Evolutionary conservation across 805 yeast genomes (phyloP).

Genomic region (Starmerella gropengiesseri): DNA sequence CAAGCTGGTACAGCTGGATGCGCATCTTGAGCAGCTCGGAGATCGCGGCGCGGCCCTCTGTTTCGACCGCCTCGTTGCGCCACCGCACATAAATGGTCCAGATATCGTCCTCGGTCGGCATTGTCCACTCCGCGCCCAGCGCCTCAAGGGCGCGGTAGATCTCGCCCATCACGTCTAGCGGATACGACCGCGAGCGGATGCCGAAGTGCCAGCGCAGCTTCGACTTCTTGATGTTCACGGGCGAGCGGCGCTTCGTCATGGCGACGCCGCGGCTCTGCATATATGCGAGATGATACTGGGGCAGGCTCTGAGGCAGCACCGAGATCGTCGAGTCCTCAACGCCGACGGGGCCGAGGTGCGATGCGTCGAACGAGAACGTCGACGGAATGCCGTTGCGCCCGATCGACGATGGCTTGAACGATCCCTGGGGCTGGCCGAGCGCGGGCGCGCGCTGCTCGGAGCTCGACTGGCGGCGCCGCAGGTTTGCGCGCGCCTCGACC

Average conservation of each 20-base stretch:
- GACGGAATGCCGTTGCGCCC: slow-evolving; percentile 28
- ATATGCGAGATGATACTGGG: slow-evolving; percentile 86
- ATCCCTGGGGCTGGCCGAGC: neutral
- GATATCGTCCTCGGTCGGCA: slow-evolving; percentile 84
- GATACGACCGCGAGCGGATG: slow-evolving; percentile 88
- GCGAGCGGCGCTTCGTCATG: slow-evolving; percentile 34
- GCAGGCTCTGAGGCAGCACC: slow-evolving; percentile 83
- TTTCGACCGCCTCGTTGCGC: slow-evolving; percentile 42
- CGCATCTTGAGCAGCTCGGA: slow-evolving; percentile 87
- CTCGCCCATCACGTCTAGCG: slow-evolving; percentile 97
- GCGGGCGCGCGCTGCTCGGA: neutral
- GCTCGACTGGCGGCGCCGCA: slow-evolving; percentile 7
- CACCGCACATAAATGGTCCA: slow-evolving; percentile 96
- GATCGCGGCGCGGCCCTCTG: slow-evolving; percentile 19
- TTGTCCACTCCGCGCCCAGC: slow-evolving; percentile 95
- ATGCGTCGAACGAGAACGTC: slow-evolving; percentile 32
- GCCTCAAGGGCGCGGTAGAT: slow-evolving; percentile 87
- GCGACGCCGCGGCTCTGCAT: slow-evolving; percentile 56
- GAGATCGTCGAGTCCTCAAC: slow-evolving; percentile 60
- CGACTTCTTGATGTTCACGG: slow-evolving; percentile 61
- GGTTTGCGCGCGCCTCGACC: slow-evolving; percentile 11
- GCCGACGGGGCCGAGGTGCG: slow-evolving; percentile 29
- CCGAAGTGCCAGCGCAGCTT: slow-evolving; percentile 99
- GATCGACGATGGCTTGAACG: slow-evolving; percentile 20
- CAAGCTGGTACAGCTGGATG: slow-evolving; percentile 88